Evolutionary conservation across 768 basidiomycete species (phyloP), one percentile per base, ranked within the genome.

Genomic region (Gautieria morchelliformis): DNA sequence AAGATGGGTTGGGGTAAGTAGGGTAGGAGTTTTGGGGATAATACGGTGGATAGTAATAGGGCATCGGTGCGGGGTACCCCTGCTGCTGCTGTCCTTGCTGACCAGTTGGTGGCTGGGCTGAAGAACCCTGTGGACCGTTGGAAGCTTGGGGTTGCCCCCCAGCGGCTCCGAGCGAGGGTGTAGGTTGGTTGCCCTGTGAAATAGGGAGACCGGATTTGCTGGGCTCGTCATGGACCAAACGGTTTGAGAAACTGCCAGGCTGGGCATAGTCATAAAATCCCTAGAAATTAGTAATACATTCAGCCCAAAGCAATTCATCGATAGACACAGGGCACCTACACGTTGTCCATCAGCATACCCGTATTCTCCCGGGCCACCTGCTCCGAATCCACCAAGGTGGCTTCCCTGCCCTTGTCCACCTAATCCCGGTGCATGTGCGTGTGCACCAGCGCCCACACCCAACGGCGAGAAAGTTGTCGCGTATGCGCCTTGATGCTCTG

Each of bases 191-290:
- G 80, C 59, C 76, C 62, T 84, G 84, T 33, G 78, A 72, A 11
- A 76, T 74, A 8, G 84, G 78, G 39, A 88, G 72, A 42, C 80
- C 80, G n/a, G 10, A 9, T 68, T 90, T 90, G 61, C 51, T 53
- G 11, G 84, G 77, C 52, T 91, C 89, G 40, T 91, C 89, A 48
- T 89, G 87, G 37, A 79, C 78, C 8, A 89, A 74, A 22, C 89
- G 78, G 58, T 78, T 79, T 35, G 78, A 78, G 61, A 90, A 91
- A 32, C 74, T 78, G 44, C 76, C 72, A 53, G 78, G 84, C 62
- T 83, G 87, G 47, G 68, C 70, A 65, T 90, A 79, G 45, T 90
- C 88, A 64, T 91, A 91, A 71, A 89, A 88, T 62, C 80, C 80
- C 85, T 87, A 61, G 41, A 61, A 30, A 40, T 56, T 56, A 59